A percentile compares a stretch with the other conserved stretches of the same genome.
Evolutionary conservation across 306 rosid species (phyloP).

Genomic region (Castanea sativa): DNA sequence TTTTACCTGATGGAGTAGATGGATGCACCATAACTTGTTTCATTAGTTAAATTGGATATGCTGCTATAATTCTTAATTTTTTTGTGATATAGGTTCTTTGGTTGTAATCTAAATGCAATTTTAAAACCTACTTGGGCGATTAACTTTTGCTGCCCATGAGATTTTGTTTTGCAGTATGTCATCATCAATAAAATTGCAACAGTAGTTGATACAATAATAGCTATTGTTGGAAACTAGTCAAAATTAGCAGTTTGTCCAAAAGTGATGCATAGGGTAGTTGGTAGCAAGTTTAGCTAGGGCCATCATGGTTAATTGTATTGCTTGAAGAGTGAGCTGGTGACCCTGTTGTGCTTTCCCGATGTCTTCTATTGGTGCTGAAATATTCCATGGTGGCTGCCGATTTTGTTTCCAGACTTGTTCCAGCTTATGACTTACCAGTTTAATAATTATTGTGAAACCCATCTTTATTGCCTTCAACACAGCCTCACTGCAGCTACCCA

Average conservation of each 20-base stretch:
- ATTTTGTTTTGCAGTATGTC: neutral
- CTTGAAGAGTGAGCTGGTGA: too few relatives aligned
- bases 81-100: neutral
- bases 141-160: neutral
- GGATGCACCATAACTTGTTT: neutral
- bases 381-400: too few relatives aligned
- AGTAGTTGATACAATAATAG: neutral
- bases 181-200: neutral
- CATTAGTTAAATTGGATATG: neutral
- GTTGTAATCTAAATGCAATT: neutral
- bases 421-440: too few relatives aligned
- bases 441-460: too few relatives aligned
- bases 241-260: neutral
- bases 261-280: too few relatives aligned
- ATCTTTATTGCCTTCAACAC: too few relatives aligned
- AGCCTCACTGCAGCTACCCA: too few relatives aligned
- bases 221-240: neutral
- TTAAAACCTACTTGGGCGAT: neutral
- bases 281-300: too few relatives aligned
- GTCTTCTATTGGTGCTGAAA: too few relatives aligned
- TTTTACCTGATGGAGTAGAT: neutral
- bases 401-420: too few relatives aligned
- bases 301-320: too few relatives aligned
- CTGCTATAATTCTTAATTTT: neutral
- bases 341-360: too few relatives aligned